Percentiles rank a stretch among this genome's conserved stretches.
Conservation (phyloP, 495 filamentous ascomycete genomes). For the Aspergillus sclerotioniger region DNA sequence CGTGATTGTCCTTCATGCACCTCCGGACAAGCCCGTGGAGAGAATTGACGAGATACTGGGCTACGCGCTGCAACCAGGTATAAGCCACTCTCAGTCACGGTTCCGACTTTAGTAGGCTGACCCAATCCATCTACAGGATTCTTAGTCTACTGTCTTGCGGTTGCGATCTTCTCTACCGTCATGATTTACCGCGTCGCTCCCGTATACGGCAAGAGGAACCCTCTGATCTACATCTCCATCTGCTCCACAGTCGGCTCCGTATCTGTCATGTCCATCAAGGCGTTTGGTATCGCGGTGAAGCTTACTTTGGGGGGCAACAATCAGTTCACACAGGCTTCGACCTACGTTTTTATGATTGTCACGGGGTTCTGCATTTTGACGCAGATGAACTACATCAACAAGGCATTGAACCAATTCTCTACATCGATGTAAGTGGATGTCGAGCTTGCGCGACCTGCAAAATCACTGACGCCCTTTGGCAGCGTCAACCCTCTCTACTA, state of each 20-base stretch:
- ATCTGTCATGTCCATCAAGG: slow-evolving; percentile 98
- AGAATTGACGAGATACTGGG: slow-evolving; percentile 84
- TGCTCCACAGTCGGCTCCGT: slow-evolving; percentile 95
- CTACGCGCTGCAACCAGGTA: slow-evolving; percentile 88
- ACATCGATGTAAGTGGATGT: slow-evolving; percentile 78
- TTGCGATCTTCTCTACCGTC: slow-evolving; percentile 76
- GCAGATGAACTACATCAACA: slow-evolving; percentile 99
- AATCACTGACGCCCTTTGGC: slow-evolving; percentile 29
- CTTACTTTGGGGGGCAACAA: slow-evolving; percentile 88
- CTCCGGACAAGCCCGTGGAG: slow-evolving; percentile 84
- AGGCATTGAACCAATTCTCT: slow-evolving; percentile 93
- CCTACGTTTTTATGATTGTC: slow-evolving; percentile 95
- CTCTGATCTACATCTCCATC: slow-evolving; percentile 92
- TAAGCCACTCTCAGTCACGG: slow-evolving; percentile 15
- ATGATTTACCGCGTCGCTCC: slow-evolving; percentile 97
- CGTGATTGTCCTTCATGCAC: slow-evolving; percentile 95
- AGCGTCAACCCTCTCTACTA: slow-evolving; percentile 99
- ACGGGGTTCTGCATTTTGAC: slow-evolving; percentile 90
- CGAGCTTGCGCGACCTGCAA: background rate
- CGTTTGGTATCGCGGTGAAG: slow-evolving; percentile 94
- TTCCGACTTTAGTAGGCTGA: background rate
- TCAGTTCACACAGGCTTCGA: slow-evolving; percentile 89
- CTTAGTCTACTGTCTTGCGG: slow-evolving; percentile 72
- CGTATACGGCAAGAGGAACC: slow-evolving; percentile 86
- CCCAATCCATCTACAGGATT: slow-evolving; percentile 59